phyloP scores from a whole-genome alignment of 2,329 filamentous ascomycete genomes.

The Aspergillus tamarii region DNA sequence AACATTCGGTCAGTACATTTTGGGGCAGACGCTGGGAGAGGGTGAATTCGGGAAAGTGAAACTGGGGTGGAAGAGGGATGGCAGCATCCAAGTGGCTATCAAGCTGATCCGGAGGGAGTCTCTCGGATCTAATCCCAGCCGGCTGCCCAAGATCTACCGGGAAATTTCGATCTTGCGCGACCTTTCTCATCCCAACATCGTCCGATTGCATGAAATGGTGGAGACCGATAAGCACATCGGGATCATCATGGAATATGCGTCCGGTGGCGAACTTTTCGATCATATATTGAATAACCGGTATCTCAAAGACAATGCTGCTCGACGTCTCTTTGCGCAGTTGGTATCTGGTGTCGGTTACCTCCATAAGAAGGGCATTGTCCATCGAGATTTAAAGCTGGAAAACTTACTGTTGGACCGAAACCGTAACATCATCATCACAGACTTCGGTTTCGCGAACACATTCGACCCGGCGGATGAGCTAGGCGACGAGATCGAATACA shows the following conservation, averaged over 20 bases:
- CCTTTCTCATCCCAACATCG: slow-evolving; percentile 94
- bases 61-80: slow-evolving; percentile 96
- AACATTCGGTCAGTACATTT: slow-evolving; percentile 92
- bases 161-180: slow-evolving; percentile 90
- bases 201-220: slow-evolving; percentile 96
- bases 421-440: slow-evolving; percentile 98
- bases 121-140: slow-evolving; percentile 82
- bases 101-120: slow-evolving; percentile 94
- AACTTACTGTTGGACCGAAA: slow-evolving; percentile 94
- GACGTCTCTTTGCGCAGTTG: slow-evolving; percentile 90
- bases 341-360: slow-evolving; percentile 96
- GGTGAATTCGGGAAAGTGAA: slow-evolving; percentile 99
- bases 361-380: slow-evolving; percentile 98
- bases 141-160: slow-evolving; percentile 94
- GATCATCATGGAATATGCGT: slow-evolving; percentile 97
- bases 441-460: slow-evolving; percentile 98
- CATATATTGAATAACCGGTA: slow-evolving; percentile 98
- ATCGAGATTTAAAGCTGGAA: slow-evolving; percentile 94
- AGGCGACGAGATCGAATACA: slow-evolving; percentile 85
- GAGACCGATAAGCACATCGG: slow-evolving; percentile 97
- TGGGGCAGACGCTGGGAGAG: slow-evolving; percentile 94
- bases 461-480: slow-evolving; percentile 90
- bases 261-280: slow-evolving; percentile 95
- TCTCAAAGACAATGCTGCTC: slow-evolving; percentile 88
- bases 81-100: slow-evolving; percentile 92